phyloP scores from a whole-genome alignment of 306 rosid species.

The Vicia villosa region DNA sequence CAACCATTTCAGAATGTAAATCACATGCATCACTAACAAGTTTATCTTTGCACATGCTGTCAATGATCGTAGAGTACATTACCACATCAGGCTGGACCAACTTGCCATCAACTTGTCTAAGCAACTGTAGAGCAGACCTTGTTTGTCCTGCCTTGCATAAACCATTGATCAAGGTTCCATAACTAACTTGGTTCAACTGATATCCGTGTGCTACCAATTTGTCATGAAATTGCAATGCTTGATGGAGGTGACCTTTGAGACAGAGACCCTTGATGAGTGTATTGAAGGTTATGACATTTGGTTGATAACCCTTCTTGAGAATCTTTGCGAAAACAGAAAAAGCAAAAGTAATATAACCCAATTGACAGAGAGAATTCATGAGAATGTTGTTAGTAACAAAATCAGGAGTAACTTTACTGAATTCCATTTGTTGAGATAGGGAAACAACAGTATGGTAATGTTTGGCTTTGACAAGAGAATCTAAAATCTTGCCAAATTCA shows the following conservation, averaged over 20 bases:
- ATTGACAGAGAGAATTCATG: neutral
- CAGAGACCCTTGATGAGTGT: neutral
- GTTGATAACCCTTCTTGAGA: neutral
- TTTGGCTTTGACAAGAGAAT: neutral
- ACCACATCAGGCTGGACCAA: neutral
- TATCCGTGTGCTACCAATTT: neutral
- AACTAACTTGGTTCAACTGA: neutral
- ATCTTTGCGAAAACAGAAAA: neutral
- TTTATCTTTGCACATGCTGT: neutral
- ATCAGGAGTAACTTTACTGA: neutral
- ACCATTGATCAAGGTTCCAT: neutral
- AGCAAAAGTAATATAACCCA: neutral
- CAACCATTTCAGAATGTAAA: constrained; percentile 12
- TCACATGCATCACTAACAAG: neutral
- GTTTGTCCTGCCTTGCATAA: neutral
- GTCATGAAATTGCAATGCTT: constrained; percentile 4
- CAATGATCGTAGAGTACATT: neutral
- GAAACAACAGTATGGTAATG: neutral
- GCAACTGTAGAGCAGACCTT: neutral
- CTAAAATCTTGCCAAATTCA: neutral
- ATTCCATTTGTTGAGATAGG: neutral
- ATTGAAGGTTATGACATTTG: fast-evolving
- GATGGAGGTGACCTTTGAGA: neutral
- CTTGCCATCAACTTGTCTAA: neutral
- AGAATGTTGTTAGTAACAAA: neutral